Percentiles rank a stretch among this genome's conserved stretches.
These are phyloP conservation scores for Penicillium sp. DNA, from an alignment of 2,329 filamentous ascomycete genomes.

Conservation along the genomic window DNA sequence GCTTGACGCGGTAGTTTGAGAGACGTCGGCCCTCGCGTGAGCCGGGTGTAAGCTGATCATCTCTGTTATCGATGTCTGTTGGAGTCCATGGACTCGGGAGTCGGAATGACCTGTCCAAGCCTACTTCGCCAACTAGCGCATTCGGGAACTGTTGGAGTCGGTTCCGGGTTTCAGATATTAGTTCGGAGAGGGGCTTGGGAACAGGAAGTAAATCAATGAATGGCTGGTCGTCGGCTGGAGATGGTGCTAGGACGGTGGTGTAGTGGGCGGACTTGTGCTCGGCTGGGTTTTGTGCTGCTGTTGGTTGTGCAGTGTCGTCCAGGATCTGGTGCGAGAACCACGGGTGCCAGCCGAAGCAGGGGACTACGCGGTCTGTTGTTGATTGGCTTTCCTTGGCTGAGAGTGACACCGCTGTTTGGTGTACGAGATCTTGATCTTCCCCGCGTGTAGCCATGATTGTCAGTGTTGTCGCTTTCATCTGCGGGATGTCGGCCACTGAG, in stretches of 20 bases:
- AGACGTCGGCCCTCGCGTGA: constrained; percentile 60
- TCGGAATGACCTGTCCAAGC: constrained; percentile 61
- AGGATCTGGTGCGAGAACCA: constrained; percentile 67
- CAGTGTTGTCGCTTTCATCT: constrained; percentile 59
- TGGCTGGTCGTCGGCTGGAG: constrained; percentile 44
- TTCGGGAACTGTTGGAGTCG: constrained; percentile 53
- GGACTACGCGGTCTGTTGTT: constrained; percentile 51
- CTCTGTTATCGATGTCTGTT: constrained; percentile 33
- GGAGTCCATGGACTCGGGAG: constrained; percentile 55
- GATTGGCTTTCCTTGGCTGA: constrained; percentile 14
- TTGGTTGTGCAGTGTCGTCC: constrained; percentile 37
- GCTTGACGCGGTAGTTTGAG: constrained; percentile 57
- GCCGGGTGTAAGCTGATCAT: constrained; percentile 54
- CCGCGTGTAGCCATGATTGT: constrained; percentile 64
- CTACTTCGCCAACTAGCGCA: constrained; percentile 63
- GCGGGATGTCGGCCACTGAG: constrained; percentile 53
- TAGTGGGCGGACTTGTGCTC: constrained; percentile 53
- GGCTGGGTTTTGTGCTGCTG: constrained; percentile 10
- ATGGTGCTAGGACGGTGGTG: constrained; percentile 52
- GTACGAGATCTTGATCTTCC: constrained; percentile 62
- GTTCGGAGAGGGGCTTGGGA: constrained; percentile 54
- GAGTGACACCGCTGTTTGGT: constrained; percentile 45
- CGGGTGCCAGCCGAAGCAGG: constrained; percentile 67
- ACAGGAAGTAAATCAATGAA: constrained; percentile 55
- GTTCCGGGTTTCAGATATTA: constrained; percentile 51